Evolutionary conservation across 768 basidiomycete species (phyloP).

Genomic region (Mycena vitilis): DNA sequence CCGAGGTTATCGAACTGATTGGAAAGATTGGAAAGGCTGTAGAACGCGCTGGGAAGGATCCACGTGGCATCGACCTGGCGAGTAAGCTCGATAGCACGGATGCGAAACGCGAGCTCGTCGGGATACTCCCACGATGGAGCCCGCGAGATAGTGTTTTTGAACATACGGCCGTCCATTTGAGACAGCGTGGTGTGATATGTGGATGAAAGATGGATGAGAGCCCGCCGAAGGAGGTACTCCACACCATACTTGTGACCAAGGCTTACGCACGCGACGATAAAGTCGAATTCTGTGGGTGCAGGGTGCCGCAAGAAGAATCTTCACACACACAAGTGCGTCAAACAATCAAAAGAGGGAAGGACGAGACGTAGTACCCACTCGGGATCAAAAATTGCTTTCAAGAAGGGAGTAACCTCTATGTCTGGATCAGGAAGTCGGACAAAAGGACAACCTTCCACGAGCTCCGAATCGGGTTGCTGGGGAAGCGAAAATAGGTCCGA

Average conservation of each 20-base stretch:
- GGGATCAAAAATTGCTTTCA: neutral
- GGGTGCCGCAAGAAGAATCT: conserved; percentile 14
- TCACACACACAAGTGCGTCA: too few species aligned
- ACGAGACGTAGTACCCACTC: neutral
- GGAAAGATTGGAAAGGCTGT: neutral
- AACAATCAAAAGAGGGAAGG: too few species aligned
- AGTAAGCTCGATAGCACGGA: neutral
- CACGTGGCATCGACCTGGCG: conserved; percentile 20
- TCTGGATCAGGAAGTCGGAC: neutral
- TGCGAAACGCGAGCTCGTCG: neutral
- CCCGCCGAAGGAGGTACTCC: conserved; percentile 2
- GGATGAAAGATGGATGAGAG: conserved; percentile 5
- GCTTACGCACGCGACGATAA: conserved; percentile 9
- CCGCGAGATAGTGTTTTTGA: neutral
- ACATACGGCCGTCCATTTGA: neutral
- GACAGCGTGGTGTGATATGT: neutral
- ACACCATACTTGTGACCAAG: conserved; percentile 28
- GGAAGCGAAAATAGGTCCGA: neutral
- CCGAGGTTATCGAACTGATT: neutral
- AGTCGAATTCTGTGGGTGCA: neutral
- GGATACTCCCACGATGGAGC: neutral
- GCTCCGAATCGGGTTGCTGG: conserved; percentile 7
- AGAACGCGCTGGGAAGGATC: conserved; percentile 8
- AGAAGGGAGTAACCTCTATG: neutral
- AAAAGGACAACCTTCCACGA: conserved; percentile 5